Conservation (phyloP, 2,329 filamentous ascomycete genomes). For the Calonectria pseudoreteaudii region DNA sequence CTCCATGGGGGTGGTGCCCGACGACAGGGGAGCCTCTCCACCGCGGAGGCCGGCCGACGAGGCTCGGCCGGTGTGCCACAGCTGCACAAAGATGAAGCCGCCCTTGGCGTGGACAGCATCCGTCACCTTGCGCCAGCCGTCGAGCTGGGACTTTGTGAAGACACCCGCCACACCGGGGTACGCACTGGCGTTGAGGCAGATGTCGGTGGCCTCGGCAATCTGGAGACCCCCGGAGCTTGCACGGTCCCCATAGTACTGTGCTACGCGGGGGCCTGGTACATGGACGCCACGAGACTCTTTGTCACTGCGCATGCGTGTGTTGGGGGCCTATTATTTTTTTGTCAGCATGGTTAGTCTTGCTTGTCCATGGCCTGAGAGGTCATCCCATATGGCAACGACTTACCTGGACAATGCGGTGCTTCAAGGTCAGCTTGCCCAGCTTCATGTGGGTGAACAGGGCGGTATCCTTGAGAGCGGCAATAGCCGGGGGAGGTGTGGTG, state of each 20-base stretch:
- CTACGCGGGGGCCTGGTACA: constrained; percentile 45
- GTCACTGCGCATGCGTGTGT: constrained; percentile 39
- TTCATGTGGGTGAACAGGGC: constrained; percentile 50
- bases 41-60: constrained; percentile 49
- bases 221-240: constrained; percentile 48
- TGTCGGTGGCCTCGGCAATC: constrained; percentile 47
- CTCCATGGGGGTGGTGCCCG: constrained; percentile 51
- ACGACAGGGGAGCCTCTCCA: constrained; percentile 35
- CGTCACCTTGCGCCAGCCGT: constrained; percentile 43
- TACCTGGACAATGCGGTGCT: constrained; percentile 53
- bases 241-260: constrained; percentile 47
- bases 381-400: not conserved
- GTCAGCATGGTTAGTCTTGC: not conserved
- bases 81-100: constrained; percentile 66
- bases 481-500: constrained; percentile 32
- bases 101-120: constrained; percentile 45
- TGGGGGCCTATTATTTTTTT: constrained; percentile 30
- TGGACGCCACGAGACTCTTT: constrained; percentile 48
- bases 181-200: constrained; percentile 43
- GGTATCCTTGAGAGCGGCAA: constrained; percentile 40
- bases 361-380: not conserved
- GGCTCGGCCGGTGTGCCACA: constrained; percentile 71
- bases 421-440: constrained; percentile 47
- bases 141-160: constrained; percentile 44
- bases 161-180: constrained; percentile 46